phyloP scores from a whole-genome alignment of 116 monocot species.

The Phalaenopsis hybrid region DNA sequence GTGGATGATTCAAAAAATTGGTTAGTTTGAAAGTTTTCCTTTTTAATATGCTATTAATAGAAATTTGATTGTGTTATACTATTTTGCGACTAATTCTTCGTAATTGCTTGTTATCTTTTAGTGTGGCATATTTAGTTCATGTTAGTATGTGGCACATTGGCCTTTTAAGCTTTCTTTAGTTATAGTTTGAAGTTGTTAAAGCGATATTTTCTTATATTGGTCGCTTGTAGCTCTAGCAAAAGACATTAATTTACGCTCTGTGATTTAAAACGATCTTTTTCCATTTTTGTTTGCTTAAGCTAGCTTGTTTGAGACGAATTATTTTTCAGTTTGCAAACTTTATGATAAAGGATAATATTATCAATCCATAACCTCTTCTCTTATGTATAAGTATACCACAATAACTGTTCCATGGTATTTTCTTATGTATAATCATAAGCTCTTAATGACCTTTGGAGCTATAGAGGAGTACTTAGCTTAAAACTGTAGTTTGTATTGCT shows the following conservation, averaged over 20 bases:
- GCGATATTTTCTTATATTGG: neutral
- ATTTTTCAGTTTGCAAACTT: neutral
- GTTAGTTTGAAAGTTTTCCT: slow-evolving; percentile 20
- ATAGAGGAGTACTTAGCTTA: no score
- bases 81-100: neutral
- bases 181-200: neutral
- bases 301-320: neutral
- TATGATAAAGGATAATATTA: neutral
- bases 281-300: neutral
- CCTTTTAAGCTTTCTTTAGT: neutral
- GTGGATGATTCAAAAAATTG: slow-evolving; percentile 81
- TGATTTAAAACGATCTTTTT: neutral
- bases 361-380: no score
- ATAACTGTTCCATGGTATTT: no score
- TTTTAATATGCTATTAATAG: neutral
- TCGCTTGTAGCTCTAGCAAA: neutral
- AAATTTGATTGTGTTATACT: neutral
- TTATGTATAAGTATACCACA: no score
- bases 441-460: no score
- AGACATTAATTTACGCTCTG: neutral
- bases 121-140: neutral
- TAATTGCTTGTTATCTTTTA: neutral
- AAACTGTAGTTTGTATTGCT: no score
- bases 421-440: no score
- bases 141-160: neutral